phyloP scores from a whole-genome alignment of 1,284 basidiomycete genomes.

The Dichomitus squalens region DNA sequence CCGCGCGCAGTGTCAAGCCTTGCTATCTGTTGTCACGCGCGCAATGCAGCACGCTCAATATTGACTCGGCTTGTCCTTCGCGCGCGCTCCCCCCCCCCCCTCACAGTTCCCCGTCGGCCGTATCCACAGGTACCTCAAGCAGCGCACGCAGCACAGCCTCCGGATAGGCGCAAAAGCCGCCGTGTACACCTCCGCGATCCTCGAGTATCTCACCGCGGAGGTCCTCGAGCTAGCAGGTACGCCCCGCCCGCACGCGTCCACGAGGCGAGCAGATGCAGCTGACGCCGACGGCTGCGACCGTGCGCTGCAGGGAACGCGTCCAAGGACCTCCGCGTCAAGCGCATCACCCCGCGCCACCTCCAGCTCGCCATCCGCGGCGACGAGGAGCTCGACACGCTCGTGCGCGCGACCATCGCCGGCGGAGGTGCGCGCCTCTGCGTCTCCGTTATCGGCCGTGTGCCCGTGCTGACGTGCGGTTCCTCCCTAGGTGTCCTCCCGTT shows the following conservation, averaged over 20 bases:
- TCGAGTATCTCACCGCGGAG: constrained; percentile 91
- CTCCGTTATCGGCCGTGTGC: too few species aligned
- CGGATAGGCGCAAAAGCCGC: constrained; percentile 93
- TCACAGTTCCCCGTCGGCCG: constrained; percentile 87
- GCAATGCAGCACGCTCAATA: neutral
- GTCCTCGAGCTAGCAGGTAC: constrained; percentile 87
- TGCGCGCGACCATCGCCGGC: constrained; percentile 57
- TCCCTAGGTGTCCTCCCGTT: constrained; percentile 84
- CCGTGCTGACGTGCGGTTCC: constrained; percentile 29
- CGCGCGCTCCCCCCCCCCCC: neutral
- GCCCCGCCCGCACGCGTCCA: constrained; percentile 22
- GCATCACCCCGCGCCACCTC: constrained; percentile 93
- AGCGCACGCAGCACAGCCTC: constrained; percentile 91
- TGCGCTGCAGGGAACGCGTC: constrained; percentile 89
- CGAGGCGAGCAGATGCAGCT: too few species aligned
- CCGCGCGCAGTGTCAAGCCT: neutral
- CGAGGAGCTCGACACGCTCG: constrained; percentile 86
- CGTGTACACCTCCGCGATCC: constrained; percentile 89
- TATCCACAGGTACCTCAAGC: constrained; percentile 95
- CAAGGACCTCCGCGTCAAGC: constrained; percentile 94
- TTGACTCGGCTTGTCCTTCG: neutral
- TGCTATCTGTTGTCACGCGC: neutral
- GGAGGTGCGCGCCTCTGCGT: constrained; percentile 57
- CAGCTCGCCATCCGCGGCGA: constrained; percentile 96
- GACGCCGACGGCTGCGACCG: neutral